Base-by-base conservation (phyloP, 306 rosid genomes). In the Prunus kanzakura region DNA sequence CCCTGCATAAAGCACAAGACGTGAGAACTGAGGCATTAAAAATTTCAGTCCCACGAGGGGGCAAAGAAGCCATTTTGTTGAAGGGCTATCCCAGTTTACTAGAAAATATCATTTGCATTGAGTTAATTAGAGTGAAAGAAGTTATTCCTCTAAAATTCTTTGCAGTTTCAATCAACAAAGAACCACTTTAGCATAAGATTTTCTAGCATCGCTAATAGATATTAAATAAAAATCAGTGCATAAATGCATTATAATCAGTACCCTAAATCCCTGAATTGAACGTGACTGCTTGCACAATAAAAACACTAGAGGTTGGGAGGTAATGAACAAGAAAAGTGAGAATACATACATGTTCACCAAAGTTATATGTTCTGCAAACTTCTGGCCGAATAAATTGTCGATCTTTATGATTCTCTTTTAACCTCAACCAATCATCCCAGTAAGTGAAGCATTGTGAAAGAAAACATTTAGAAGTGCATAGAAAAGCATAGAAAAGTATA, bases 391-490 rank as follows among this genome's bases (percentile, higher is more conserved):
- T 81, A 88, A 95, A 90, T 74, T 95, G 98, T 50, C 97, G 90
- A 77, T 96, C 98, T 78, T 84, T 84, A 84, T 79, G 97, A 84
- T 92, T 95, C 76, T 85, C 96, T 87, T 90, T 79, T 74, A 90
- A 81, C 79, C 98, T 89, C 87, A 95, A 85, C 97, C 98, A 95
- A 81, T 95, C 98, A 79, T 95, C 98, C 98, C 98, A 95, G 84
- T 95, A 95, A 75, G 97, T 95, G 75, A 81, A 78, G 75, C 78
- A 84, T 85, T 75, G 96, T 95, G 87, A 95, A 94, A 86, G 97
- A 84, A 88, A 90, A 86, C 19, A 57, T 78, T 63, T 30, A 32
- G 51, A 67, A n/a, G 57, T 11, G 41, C 61, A 72, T 51, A 72
- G 78, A 52, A 81, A 72, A 76, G 29, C 67, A 72, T 22, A 66